Evolutionary conservation across 352 stramenopile species (phyloP), one percentile per base, ranked within the genome.

Genomic region (Globisporangium solare): DNA sequence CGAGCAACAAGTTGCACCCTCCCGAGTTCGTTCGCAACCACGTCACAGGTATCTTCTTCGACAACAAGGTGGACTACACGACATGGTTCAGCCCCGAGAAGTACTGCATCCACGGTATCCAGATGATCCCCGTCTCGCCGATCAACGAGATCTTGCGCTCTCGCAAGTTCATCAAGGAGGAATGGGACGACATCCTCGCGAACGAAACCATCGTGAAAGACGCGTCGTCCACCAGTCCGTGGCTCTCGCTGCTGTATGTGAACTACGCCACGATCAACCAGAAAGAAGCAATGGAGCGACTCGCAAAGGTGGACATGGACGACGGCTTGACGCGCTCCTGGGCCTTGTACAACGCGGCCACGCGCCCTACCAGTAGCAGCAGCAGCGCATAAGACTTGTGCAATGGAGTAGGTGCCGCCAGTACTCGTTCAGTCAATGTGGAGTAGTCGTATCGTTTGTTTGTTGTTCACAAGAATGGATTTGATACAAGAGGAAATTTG

Each of bases 1-100:
- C 60, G 18, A 60, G 70, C 53, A 92, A 87, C 71, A 73, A 60
- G 2, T 13, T 90, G 13, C 83, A 92, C 51, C 83, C 83, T 13
- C 68, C 72, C 2, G 69, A 71, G 49, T 87, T 92, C 41, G 64
- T 75, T 5, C 69, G 64, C 35, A 92, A 92, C 62, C 78, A 89
- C 47, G 78, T 92, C 20, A 86, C 79, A 75, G 81, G 81, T 13
- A 92, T 89, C 48, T 68, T 86, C 40, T 92, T 92, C 39, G 79
- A 89, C 61, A 92, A 92, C 65, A 92, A 92, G 57, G 69, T 74
- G 15, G 79, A 92, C 67, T 92, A 92, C 58, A 66, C 81, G 14
- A 92, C 76, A 56, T 89, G 81, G 81, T 89, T 89, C 70, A 85
- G 68, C 40, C 63, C 60, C 6, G 74, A 86, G 7, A 63, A 70